Evolutionary conservation across 1,139 yeast species (phyloP), one percentile per base, ranked within the genome.

Genomic region (Diutina catenulata): DNA sequence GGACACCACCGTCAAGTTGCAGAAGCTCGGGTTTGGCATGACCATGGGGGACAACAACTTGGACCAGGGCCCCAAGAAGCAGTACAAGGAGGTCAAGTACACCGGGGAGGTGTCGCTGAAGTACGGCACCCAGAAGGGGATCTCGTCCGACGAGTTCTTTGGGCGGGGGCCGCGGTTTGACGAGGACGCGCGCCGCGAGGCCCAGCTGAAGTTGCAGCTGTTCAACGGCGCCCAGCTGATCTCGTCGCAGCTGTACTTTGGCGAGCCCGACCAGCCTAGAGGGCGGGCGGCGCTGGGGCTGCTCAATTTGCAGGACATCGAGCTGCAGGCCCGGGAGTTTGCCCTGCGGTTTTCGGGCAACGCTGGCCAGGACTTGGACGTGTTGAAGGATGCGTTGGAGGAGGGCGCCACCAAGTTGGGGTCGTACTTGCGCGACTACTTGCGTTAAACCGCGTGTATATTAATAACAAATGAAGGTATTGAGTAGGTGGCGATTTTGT

Each of bases 121-220:
- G 59, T 91, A 71, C 57, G 97, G 96, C 40, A 64, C 66, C 31
- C 96, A 88, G 57, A 91, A 86, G 68, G 95, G 88, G 40, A 93
- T 91, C 46, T 88, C 97, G 0, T 87, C 96, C 0, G 98, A 93
- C 57, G 94, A 87, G 60, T 76, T 74, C 55, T 91, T 91, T 56
- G 95, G 96, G 13, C 78, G 95, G 52, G 93, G 93, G 29, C 72
- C 72, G 3, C 65, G 77, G 36, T 86, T 76, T 53, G 96, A 86
- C 51, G 83, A 83, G 48, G 65, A 66, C 8, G 83, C 86, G 33
- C 81, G 80, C 43, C 70, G 68, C 35, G 96, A 87, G 59, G 96
- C 97, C 4, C 70, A 70, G 45, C 55, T 73, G 21, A 87, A 93
- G 49, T 66, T 91, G 43, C 87, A 80, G 56, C 64, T 78, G 7